Evolutionary conservation across 2,329 filamentous ascomycete genomes (phyloP).

Genomic region (Lithohypha guttulata): DNA sequence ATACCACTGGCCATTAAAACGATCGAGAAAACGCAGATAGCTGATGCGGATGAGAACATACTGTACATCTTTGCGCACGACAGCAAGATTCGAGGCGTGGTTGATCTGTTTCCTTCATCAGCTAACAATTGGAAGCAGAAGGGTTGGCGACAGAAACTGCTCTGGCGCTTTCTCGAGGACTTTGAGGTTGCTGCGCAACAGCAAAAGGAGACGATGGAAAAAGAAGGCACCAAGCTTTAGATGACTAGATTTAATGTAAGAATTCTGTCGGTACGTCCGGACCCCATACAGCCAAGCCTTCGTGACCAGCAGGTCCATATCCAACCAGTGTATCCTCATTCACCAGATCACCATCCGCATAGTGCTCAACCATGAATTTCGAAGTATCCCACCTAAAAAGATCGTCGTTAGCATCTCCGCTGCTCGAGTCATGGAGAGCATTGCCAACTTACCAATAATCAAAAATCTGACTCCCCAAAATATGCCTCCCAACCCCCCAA

Average conservation of each 20-base stretch:
- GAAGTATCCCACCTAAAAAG: constrained; percentile 47
- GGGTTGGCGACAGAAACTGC: constrained; percentile 20
- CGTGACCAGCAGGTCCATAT: constrained; percentile 25
- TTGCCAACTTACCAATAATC: constrained; percentile 56
- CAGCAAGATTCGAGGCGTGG: constrained; percentile 18
- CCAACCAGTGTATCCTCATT: constrained; percentile 26
- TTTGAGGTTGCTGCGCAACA: constrained; percentile 8
- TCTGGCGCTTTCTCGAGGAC: constrained; percentile 15
- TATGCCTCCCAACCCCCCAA: constrained; percentile 62
- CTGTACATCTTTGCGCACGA: constrained; percentile 25
- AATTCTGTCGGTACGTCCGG: constrained; percentile 27
- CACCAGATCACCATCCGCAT: constrained; percentile 53
- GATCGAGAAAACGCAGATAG: constrained; percentile 14
- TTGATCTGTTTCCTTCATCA: constrained; percentile 21
- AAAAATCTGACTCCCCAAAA: constrained; percentile 61
- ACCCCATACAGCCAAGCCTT: constrained; percentile 28
- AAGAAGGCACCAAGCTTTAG: constrained; percentile 4
- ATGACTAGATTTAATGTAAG: constrained; percentile 24
- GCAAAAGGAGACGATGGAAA: neutral
- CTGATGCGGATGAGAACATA: constrained; percentile 23
- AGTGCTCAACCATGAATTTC: constrained; percentile 57
- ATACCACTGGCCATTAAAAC: constrained; percentile 13
- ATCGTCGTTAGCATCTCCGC: constrained; percentile 2
- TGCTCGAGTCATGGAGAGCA: too few species aligned
- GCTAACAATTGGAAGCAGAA: constrained; percentile 24